Base-by-base conservation (phyloP, 176 grass and related monocot species). In the Neostapfia colusana region DNA sequence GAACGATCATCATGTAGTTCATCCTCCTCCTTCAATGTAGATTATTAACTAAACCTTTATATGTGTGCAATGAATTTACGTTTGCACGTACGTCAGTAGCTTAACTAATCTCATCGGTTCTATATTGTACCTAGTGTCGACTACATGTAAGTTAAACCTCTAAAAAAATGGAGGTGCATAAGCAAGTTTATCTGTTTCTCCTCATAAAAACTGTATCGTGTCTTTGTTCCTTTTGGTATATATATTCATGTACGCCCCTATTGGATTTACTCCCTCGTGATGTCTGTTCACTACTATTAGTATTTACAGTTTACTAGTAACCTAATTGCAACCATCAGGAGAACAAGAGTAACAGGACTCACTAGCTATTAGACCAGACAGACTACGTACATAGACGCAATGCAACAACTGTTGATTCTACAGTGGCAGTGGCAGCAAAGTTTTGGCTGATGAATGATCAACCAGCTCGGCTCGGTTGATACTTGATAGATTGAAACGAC, bases 101-200 rank as follows among this genome's bases (percentile, higher is more conserved):
- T n/a, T 18, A 46, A 46, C 35, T 26, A 31, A 31, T 31, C 31
- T 51, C 26, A 70, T 27, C 34, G 26, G 13, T 2, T 69, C 14
- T 14, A 25, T 54, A 54, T 54, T 54, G 8, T 57, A 10, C 25
- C n/a, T 10, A 10, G 11, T 12, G 10, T 21, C 20, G 10, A 64
- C 31, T 65, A 5, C 34, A 58, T 38, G 12, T 78, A 63, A 81
- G 2, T 51, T 54, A 65, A 13, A 45, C 38, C 45, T 65, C 45
- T 20, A 24, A 71, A 72, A 79, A 55, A 79, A 65, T 57, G 46
- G 67, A 67, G 48, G 36, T 14, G 10, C 6, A 18, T 4, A 54
- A 76, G 41, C 43, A 9, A 17, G 15, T 21, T 21, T 4, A 40
- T 83, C 44, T 45, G 37, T 65, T 74, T 58, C 8, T 66, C 66